Conservation (phyloP, 1,284 basidiomycete species). For the Pseudozyma sp. region DNA sequence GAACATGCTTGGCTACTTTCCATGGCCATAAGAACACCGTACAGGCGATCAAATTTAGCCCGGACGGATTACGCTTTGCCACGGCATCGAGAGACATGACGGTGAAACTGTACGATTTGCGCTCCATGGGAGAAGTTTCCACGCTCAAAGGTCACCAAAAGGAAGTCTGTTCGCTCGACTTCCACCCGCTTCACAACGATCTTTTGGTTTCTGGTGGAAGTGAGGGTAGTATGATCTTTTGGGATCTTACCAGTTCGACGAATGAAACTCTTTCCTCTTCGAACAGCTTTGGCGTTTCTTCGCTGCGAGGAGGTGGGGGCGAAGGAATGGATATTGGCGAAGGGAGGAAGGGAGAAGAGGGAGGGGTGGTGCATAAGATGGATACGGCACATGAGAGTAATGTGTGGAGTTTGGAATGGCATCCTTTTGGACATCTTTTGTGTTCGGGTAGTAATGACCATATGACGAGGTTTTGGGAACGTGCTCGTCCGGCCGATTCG, state of each 20-base stretch:
- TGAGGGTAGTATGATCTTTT: conserved; percentile 91
- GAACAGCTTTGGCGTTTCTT: background rate
- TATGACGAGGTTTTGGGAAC: conserved; percentile 96
- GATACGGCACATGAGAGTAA: conserved; percentile 96
- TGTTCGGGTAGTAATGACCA: conserved; percentile 94
- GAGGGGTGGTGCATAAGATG: conserved; percentile 80
- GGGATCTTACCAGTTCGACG: conserved; percentile 76
- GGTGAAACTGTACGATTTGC: conserved; percentile 95
- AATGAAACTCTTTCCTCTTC: conserved; percentile 13
- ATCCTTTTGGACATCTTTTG: conserved; percentile 94
- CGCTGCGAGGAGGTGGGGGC: conserved; percentile 31
- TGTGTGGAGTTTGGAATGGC: conserved; percentile 94
- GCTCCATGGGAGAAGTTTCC: conserved; percentile 94
- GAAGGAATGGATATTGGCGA: conserved; percentile 41
- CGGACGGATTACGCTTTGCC: conserved; percentile 86
- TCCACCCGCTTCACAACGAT: conserved; percentile 91
- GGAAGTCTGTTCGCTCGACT: conserved; percentile 94
- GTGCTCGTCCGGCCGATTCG: conserved; percentile 78
- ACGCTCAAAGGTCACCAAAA: conserved; percentile 94
- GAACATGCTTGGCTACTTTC: conserved; percentile 56
- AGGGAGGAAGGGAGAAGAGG: conserved; percentile 14
- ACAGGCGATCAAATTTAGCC: conserved; percentile 90
- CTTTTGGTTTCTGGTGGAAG: conserved; percentile 92
- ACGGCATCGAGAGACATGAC: conserved; percentile 94
- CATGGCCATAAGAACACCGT: conserved; percentile 98